Base-by-base conservation (phyloP, 306 rosid genomes). In the Dalbergia oliveri region DNA sequence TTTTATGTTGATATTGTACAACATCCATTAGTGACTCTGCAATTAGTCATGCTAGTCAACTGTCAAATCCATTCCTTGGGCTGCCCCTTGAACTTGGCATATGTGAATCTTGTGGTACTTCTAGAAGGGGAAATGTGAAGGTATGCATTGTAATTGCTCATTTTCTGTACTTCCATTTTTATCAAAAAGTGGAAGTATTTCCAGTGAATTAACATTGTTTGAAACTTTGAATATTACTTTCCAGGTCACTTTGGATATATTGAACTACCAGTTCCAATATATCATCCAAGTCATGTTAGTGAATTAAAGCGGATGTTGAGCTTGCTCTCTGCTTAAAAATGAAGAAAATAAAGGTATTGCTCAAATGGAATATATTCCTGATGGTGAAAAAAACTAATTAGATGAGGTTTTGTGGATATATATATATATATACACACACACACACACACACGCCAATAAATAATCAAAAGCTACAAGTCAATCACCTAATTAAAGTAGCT, bases 241-340 rank as follows among this genome's bases (percentile, higher is more conserved):
- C 75, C 91, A 95, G 99, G 99, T 12, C 97, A 95, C 75, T 94
- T 94, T 80, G 99, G 99, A 71, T 93, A 91, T 67, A 86, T 94
- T 39, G 93, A 94, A 51, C 88, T 94, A 45, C 97, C 97, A 4
- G 83, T 93, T 66, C 93, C 99, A 6, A 90, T 94, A 69, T 94
- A 85, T 78, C 99, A 92, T 87, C 99, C 99, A 23, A 90, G 91
- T 69, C 99, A 94, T 69, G 85, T 90, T 45, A 71, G 84, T 39
- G 99, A 94, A 53, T 49, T 94, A 81, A 94, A 82, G 86, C 74
- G 79, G 77, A 80, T 93, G 90, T 72, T 94, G 66, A 88, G 90
- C 89, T 63, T 91, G 45, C 8, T 94, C 8, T 94, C 56, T 94
- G 97, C 82, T 66, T 94, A 80, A n/a, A n/a, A n/a, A n/a, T n/a